Base-by-base conservation (phyloP, 1,139 yeast species). In the Kluyveromyces sp. region DNA sequence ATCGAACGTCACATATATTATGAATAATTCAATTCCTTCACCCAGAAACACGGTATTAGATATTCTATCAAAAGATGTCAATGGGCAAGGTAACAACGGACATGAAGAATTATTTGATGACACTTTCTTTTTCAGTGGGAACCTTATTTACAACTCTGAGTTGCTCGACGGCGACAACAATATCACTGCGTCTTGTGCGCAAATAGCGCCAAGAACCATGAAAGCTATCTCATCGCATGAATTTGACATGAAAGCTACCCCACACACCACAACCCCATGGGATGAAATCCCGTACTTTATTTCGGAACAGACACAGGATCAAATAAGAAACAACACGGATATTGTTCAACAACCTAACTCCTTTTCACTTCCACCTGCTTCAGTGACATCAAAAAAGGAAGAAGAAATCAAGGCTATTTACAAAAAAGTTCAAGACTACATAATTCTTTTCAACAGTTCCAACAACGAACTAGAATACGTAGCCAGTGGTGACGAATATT, bases 181-280 rank as follows among this genome's bases (percentile, higher is more conserved):
- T 37, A 37, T 30, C 29, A 34, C 47, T n/a, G 58, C 65, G 2
- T 61, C 66, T 4, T 65, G 70, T 50, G 57, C 68, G 0, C 69
- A 66, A 46, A 59, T 67, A 40, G 69, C 70, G 0, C 70, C 71
- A 46, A 56, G 68, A 48, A 58, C 67, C 7, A 61, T 65, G 55
- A 56, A 66, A 37, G 61, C 66, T 2, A 45, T 56, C 15, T 59
- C 63, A 15, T 60, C 59, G 25, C 29, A 38, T 34, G 41, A 38
- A 15, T 38, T 33, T 43, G 37, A 29, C 33, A 15, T 31, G 34
- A 35, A 33, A 10, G 27, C 33, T 30, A 10, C 25, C 35, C 31
- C 27, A 28, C 8, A 39, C 10, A n/a, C 37, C 33, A 32, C 15
- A n/a, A 32, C 29, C 29, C 42, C 33, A 4, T 46, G 46, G 45